Conservation (phyloP, 2,329 filamentous ascomycete species). For the Penicillium sp. region DNA sequence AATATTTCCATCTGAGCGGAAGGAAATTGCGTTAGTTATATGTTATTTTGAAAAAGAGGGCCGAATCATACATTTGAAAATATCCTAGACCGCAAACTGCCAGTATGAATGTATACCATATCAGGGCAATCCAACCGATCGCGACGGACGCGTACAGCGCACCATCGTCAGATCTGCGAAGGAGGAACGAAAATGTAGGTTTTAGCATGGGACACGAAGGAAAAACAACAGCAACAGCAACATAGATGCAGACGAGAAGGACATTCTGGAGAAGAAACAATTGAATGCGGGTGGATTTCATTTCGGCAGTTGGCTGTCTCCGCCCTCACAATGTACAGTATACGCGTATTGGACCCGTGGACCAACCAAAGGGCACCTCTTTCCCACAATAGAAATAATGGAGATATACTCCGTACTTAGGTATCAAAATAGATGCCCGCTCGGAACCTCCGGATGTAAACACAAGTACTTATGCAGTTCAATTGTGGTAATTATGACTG, state of each 20-base stretch:
- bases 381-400: not conserved
- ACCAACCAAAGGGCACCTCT: not conserved
- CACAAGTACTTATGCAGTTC: not conserved
- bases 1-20: constrained; percentile 54
- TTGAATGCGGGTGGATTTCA: constrained; percentile 4
- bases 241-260: constrained; percentile 5
- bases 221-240: not conserved
- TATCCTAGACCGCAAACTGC: constrained; percentile 60
- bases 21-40: constrained; percentile 13
- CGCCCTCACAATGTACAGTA: not conserved
- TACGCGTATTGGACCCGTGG: not conserved
- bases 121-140: constrained; percentile 49
- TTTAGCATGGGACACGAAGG: constrained; percentile 30
- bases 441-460: not conserved
- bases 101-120: constrained; percentile 58
- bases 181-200: constrained; percentile 24
- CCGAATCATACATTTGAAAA: constrained; percentile 53
- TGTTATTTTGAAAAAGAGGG: not conserved
- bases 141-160: constrained; percentile 40
- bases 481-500: not conserved
- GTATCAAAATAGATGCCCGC: not conserved
- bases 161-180: constrained; percentile 30
- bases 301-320: constrained; percentile 12
- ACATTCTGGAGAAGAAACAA: constrained; percentile 21
- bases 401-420: too few relatives aligned